Evolutionary conservation across 148 eudicot species (phyloP).

Genomic region (Silene uniflora): DNA sequence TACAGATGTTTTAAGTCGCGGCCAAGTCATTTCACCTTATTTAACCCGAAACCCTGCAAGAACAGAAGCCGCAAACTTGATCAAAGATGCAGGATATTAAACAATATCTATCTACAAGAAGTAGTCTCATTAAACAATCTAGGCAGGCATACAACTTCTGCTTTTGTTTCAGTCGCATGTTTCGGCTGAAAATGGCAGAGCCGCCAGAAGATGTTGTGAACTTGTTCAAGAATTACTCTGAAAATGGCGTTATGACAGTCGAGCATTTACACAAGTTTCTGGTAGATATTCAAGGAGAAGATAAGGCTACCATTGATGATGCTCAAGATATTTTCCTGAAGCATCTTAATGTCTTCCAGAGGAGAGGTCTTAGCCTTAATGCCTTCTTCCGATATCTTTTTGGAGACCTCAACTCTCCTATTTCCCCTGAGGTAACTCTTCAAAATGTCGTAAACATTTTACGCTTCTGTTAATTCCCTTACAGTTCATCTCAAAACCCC

Average conservation of each 20-base stretch:
- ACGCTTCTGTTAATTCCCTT: too few relatives aligned
- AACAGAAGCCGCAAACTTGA: background rate
- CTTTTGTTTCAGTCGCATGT: constrained; percentile 44
- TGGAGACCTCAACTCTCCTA: constrained; percentile 51
- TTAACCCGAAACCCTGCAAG: background rate
- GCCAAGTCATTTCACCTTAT: constrained; percentile 6
- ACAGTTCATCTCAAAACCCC: too few relatives aligned
- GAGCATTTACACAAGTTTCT: constrained; percentile 37
- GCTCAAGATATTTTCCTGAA: constrained; percentile 41
- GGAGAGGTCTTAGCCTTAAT: constrained; percentile 44
- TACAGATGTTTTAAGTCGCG: constrained; percentile 10
- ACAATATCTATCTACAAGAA: constrained; percentile 6
- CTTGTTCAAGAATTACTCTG: constrained; percentile 43
- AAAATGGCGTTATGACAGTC: constrained; percentile 40
- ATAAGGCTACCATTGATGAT: constrained; percentile 27
- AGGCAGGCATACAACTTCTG: constrained; percentile 40
- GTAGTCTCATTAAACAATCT: constrained; percentile 16
- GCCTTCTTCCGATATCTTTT: constrained; percentile 50
- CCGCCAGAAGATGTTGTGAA: constrained; percentile 40
- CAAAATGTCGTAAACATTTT: background rate
- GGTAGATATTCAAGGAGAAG: constrained; percentile 41
- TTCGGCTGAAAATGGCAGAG: constrained; percentile 37
- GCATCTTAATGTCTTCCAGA: constrained; percentile 39
- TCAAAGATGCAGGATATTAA: constrained; percentile 14
- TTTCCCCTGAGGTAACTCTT: constrained; percentile 28